Evolutionary conservation across 257 asterid species (phyloP).

Genomic region (Craterostigma plantagineum): DNA sequence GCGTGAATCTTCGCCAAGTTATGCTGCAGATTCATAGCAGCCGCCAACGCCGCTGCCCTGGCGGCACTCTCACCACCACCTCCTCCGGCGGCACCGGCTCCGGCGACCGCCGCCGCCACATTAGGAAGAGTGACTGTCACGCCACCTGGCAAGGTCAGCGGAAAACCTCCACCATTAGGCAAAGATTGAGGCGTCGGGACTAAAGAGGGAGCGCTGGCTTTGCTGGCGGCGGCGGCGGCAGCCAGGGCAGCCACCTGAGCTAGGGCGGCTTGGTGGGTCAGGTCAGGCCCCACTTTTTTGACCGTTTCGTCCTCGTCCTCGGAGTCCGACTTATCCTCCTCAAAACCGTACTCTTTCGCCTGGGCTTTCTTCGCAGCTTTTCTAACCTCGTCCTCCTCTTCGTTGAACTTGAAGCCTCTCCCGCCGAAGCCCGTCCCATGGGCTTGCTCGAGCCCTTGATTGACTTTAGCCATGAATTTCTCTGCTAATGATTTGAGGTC

Average conservation of each 20-base stretch:
- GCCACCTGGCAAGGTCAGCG: slow-evolving; percentile 27
- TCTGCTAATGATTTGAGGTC: slow-evolving; percentile 71
- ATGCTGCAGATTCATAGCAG: slow-evolving; percentile 70
- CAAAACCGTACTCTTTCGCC: slow-evolving; percentile 71
- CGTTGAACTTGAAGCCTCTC: slow-evolving; percentile 76
- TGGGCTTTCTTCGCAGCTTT: slow-evolving; percentile 87
- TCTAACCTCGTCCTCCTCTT: slow-evolving; percentile 84
- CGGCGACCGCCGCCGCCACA: slow-evolving; percentile 20
- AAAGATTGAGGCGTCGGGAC: slow-evolving; percentile 18
- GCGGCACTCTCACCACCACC: slow-evolving; percentile 44
- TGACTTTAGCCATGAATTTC: slow-evolving; percentile 62
- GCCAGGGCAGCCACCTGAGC: slow-evolving; percentile 50
- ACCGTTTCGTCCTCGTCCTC: slow-evolving; percentile 71
- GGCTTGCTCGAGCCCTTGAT: slow-evolving; percentile 75
- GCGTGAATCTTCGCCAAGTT: slow-evolving; percentile 79
- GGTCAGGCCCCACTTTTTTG: slow-evolving; percentile 63
- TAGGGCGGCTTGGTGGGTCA: slow-evolving; percentile 35
- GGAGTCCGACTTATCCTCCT: slow-evolving; percentile 86
- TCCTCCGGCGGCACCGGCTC: slow-evolving; percentile 15
- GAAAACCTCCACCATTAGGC: slow-evolving; percentile 28
- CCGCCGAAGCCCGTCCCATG: slow-evolving; percentile 93
- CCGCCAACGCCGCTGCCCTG: slow-evolving; percentile 59
- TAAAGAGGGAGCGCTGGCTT: slow-evolving; percentile 9
- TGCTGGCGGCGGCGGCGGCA: slow-evolving; percentile 32
- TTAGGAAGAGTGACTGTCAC: slow-evolving; percentile 26